Conservation (phyloP, 371 early-diverging fungal genomes). For the Mucor piriformis region DNA sequence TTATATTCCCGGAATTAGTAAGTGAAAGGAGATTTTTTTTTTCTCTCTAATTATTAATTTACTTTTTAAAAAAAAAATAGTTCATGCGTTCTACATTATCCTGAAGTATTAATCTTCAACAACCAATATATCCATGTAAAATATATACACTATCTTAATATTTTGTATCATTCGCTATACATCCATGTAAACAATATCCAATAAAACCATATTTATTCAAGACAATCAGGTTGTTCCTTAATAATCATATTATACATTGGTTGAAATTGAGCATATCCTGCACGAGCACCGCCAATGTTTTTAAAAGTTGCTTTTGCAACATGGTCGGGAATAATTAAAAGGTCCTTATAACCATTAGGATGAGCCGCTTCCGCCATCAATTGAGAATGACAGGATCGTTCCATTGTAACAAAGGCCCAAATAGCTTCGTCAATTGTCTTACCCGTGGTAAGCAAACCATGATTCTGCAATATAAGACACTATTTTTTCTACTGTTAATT, state of each 20-base stretch:
- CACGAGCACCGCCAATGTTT: conserved; percentile 41
- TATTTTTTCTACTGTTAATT: too few relatives aligned
- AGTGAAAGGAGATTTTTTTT: conserved; percentile 11
- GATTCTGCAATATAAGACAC: conserved; percentile 52
- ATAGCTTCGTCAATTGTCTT: conserved; percentile 59
- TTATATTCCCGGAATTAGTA: conserved; percentile 76
- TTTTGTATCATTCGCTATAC: neutral
- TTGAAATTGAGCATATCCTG: conserved; percentile 59
- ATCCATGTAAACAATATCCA: neutral
- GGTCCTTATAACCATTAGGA: conserved; percentile 39
- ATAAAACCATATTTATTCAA: conserved; percentile 25
- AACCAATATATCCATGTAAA: neutral
- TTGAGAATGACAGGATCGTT: conserved; percentile 61
- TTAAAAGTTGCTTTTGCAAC: conserved; percentile 42
- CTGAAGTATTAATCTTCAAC: conserved; percentile 27
- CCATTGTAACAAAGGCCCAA: conserved; percentile 62
- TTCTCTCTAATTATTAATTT: neutral
- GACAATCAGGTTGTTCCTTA: conserved; percentile 60
- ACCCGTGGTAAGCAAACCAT: conserved; percentile 63
- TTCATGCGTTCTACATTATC: conserved; percentile 41
- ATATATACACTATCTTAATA: neutral
- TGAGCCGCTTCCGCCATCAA: conserved; percentile 56
- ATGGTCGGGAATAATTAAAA: conserved; percentile 40
- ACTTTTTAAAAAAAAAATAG: conserved; percentile 11
- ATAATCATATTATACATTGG: conserved; percentile 61